Evolutionary conservation across 805 yeast genomes (phyloP), one percentile per base, ranked within the genome.

Genomic region (Tetrapisispora taiwanensis): DNA sequence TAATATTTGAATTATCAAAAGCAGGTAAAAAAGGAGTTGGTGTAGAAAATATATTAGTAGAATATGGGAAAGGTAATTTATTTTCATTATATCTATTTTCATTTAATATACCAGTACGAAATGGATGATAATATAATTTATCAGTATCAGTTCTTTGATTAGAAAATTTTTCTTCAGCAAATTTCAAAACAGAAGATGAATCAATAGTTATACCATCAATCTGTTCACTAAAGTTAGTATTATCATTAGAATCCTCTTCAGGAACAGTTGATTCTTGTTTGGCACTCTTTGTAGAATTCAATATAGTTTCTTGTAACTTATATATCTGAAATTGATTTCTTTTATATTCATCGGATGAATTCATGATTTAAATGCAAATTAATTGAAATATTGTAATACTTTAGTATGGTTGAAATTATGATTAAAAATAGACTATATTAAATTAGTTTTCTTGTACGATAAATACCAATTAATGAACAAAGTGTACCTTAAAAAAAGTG

Each of bases 251-350:
- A 14, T 43, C 26, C 26, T 38, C 3, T 24, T 24, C 24, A 15
- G 2, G 13, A 27, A 12, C 26, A 32, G 3, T 18, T 14, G 31
- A 22, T 19, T 19, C 15, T 14, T 15, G 4, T 18, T 47, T 33
- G 2, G 42, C 52, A 22, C 43, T 42, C 28, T 47, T 49, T 1
- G 58, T 39, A 3, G 62, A 57, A 36, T 62, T 61, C 36, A 62
- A 43, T 17, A 63, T 52, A 6, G 65, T 62, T 36, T 60, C 65
- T 39, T 63, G 68, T 19, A 63, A 41, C 17, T 55, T 52, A 36
- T 55, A 55, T 10, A 63, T 63, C 30, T 59, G 59, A 7, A 59
- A 55, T 44, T 62, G 66, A 0, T 63, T 60, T 39, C 56, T 52
- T 32, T 59, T 54, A 44, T 62, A 62, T 12, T 48, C 52, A 30